Base-by-base conservation (phyloP, 176 grass and related monocot genomes). In the Juncus inflexus region DNA sequence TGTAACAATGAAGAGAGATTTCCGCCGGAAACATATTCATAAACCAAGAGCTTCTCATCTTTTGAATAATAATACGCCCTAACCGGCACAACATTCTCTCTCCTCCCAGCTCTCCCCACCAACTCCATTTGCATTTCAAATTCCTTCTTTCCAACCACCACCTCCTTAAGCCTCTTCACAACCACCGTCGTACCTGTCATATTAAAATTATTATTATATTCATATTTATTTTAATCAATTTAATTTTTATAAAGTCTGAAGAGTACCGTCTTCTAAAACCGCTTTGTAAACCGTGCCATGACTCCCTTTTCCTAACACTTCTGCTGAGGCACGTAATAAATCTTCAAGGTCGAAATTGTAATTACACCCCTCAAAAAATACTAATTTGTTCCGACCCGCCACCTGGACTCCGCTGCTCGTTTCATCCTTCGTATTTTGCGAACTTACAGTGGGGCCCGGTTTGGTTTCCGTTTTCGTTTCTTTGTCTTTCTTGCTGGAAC, bases 121-220 rank as follows among this genome's bases (percentile, higher is more conserved):
- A 86, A 75, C 50, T 99, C 95, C 86, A 99, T 94, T 66, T 99
- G 95, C 60, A 86, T 88, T 73, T 99, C 95, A 78, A 99, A 94
- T 76, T 99, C 95, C 61, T 64, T 99, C 78, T 99, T 99, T 54
- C 95, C 86, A 62, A 81, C 83, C 52, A 83, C 76, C 58, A 92
- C 83, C 50, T 94, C 89, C 76, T 90, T 99, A 61, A 99, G 74
- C 80, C 95, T 86, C 85, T 99, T 99, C 51, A 99, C 95, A 5
- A 99, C 95, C 58, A 90, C 89, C 28, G 72, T 63, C 37, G 85
- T 82, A 28, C 19, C 19, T 28, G 19, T 28, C 19, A 28, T 28
- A 28, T 28, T 28, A 28, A 28, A 28, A 28, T 28, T 28, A 28
- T 28, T 28, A 28, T 28, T 28, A 28, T 28, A 28, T 28, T 28